Evolutionary conservation across 495 filamentous ascomycete species (phyloP).

Genomic region (Talaromyces nanjingensis): DNA sequence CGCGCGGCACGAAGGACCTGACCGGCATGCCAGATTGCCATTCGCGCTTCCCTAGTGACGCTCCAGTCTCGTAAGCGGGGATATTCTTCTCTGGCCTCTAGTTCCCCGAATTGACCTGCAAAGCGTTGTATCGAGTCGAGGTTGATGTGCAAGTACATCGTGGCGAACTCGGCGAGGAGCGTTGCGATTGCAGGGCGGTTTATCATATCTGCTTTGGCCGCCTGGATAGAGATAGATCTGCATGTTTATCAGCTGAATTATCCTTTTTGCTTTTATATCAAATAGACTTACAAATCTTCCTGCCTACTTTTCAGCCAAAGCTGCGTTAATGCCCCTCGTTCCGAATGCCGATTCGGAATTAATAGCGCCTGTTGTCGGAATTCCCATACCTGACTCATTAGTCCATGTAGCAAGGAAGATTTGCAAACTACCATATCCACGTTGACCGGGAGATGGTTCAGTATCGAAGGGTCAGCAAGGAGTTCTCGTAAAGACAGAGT

Average conservation of each 20-base stretch:
- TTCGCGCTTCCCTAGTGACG: constrained; percentile 35
- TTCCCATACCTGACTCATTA: constrained; percentile 19
- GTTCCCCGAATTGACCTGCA: constrained; percentile 51
- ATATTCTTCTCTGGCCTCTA: constrained; percentile 45
- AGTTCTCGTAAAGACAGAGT: constrained; percentile 14
- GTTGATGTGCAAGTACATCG: constrained; percentile 51
- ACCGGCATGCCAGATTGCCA: constrained; percentile 53
- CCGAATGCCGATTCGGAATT: constrained; percentile 9
- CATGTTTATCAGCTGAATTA: neutral
- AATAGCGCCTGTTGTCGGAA: constrained; percentile 19
- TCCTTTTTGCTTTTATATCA: neutral
- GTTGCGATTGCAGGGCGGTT: constrained; percentile 13
- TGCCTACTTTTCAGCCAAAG: constrained; percentile 24
- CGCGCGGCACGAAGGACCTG: constrained; percentile 48
- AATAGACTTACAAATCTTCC: constrained; percentile 17
- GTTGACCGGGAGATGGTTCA: constrained; percentile 11
- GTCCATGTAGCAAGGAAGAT: constrained; percentile 31
- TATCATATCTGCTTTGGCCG: neutral
- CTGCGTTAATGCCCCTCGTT: constrained; percentile 11
- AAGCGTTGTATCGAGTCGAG: constrained; percentile 56
- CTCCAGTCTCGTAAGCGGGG: constrained; percentile 46
- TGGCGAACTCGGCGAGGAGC: constrained; percentile 42
- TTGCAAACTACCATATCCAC: constrained; percentile 40
- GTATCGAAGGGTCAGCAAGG: constrained; percentile 14
- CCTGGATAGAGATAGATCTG: neutral